phyloP scores from a whole-genome alignment of 2,329 filamentous ascomycete species.

The Sporothrix variecibatus region DNA sequence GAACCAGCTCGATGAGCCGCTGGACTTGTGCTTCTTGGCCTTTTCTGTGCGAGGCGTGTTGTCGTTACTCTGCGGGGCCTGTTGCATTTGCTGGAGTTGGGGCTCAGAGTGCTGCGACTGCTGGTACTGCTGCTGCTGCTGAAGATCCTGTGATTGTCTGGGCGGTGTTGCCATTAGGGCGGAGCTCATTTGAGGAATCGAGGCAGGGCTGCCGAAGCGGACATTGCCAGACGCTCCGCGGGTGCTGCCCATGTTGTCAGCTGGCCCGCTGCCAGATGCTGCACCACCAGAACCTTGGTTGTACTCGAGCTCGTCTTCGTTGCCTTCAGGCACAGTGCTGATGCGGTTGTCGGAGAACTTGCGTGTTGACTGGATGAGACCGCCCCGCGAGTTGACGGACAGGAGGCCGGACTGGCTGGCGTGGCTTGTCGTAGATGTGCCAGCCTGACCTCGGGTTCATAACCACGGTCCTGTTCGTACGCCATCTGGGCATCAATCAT shows the following conservation, averaged over 20 bases:
- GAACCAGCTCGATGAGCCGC: constrained; percentile 73
- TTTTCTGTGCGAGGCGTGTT: constrained; percentile 77
- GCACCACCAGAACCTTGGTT: constrained; percentile 47
- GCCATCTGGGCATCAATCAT: constrained; percentile 63
- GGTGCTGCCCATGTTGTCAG: constrained; percentile 48
- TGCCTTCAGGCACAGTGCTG: constrained; percentile 83
- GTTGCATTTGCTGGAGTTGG: constrained; percentile 23
- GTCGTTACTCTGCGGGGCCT: constrained; percentile 62
- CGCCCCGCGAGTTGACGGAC: constrained; percentile 57
- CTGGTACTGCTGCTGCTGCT: constrained; percentile 15
- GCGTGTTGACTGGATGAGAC: constrained; percentile 40
- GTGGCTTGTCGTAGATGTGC: constrained; percentile 71
- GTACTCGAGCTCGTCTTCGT: constrained; percentile 69
- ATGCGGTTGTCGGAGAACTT: constrained; percentile 76
- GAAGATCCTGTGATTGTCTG: neutral
- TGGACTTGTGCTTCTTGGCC: constrained; percentile 85
- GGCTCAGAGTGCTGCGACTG: constrained; percentile 16
- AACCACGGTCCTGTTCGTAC: constrained; percentile 71
- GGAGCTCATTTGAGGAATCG: constrained; percentile 26
- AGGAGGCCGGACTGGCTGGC: constrained; percentile 76
- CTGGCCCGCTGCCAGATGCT: constrained; percentile 58
- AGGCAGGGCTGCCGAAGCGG: constrained; percentile 21
- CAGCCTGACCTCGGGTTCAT: constrained; percentile 79
- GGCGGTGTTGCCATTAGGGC: constrained; percentile 48
- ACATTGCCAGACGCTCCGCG: constrained; percentile 56